Conservation (phyloP, 345 rosid species). For the Sonneratia alba region DNA sequence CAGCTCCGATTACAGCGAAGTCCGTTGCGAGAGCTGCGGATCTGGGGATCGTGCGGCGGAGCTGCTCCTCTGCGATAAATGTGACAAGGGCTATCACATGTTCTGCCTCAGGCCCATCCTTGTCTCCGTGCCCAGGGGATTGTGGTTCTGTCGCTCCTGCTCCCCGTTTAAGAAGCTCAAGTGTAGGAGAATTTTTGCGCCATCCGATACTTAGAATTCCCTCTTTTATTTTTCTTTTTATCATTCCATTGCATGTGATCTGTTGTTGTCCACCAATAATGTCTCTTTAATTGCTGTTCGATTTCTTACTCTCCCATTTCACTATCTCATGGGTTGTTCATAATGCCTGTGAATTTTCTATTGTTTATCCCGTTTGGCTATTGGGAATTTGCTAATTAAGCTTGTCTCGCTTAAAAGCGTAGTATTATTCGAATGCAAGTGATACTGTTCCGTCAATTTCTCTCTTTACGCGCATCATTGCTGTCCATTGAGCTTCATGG, state of each 20-base stretch:
- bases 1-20: constrained; percentile 23
- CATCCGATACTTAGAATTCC: too few relatives aligned
- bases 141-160: constrained; percentile 74
- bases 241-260: too few relatives aligned
- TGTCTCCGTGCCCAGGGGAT: constrained; percentile 71
- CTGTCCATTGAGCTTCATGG: too few relatives aligned
- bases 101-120: constrained; percentile 86
- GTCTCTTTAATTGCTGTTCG: neutral
- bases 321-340: neutral
- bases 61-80: constrained; percentile 79
- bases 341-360: neutral
- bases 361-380: neutral
- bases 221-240: too few relatives aligned
- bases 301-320: neutral
- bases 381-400: neutral
- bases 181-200: constrained; percentile 27
- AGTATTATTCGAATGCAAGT: too few relatives aligned
- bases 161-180: constrained; percentile 42
- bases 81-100: constrained; percentile 74
- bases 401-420: too few relatives aligned
- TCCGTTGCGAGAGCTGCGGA: constrained; percentile 57
- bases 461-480: too few relatives aligned
- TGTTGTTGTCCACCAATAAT: neutral
- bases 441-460: too few relatives aligned
- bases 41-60: constrained; percentile 53